A percentile compares a stretch with the other conserved stretches of the same genome.
Evolutionary conservation across 2,329 filamentous ascomycete species (phyloP).

Genomic region (Basipetospora sp.): DNA sequence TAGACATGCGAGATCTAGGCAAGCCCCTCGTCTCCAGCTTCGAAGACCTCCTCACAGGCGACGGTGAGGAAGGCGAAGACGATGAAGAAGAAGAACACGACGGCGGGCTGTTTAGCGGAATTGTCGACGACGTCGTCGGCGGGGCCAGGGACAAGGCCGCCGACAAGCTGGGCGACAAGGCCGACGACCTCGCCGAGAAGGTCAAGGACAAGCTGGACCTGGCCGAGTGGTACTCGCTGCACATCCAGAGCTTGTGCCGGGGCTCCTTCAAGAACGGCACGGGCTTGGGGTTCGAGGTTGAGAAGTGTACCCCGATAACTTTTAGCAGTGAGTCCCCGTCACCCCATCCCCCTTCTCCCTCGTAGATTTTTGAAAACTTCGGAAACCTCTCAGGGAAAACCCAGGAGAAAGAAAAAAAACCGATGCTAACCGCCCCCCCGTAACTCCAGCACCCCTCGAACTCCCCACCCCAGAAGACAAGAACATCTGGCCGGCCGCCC

Average conservation of each 20-base stretch:
- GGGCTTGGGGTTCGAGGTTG: conserved; percentile 23
- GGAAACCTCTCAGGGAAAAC: no score
- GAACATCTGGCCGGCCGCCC: conserved; percentile 27
- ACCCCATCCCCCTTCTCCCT: background rate
- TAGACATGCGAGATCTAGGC: conserved; percentile 26
- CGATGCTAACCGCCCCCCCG: conserved; percentile 25
- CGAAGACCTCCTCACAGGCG: conserved; percentile 6
- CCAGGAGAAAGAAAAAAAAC: background rate
- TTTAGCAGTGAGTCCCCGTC: background rate
- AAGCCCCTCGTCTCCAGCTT: conserved; percentile 15
- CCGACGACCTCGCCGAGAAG: conserved; percentile 24
- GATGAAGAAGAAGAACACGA: conserved; percentile 11
- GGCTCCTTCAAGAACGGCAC: conserved; percentile 31
- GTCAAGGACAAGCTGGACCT: conserved; percentile 30
- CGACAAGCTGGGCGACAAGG: conserved; percentile 22
- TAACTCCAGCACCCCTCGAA: conserved; percentile 31
- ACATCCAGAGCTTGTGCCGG: conserved; percentile 32
- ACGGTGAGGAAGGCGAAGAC: conserved; percentile 13
- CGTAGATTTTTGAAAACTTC: background rate
- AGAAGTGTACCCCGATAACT: conserved; percentile 27
- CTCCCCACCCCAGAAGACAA: conserved; percentile 31
- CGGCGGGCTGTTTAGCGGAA: conserved; percentile 15
- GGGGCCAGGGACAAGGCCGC: conserved; percentile 8
- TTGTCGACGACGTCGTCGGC: conserved; percentile 10
- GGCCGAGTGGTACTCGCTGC: conserved; percentile 36